Conservation (phyloP, 2,329 filamentous ascomycete genomes). For the Cyphellophora europaea region DNA sequence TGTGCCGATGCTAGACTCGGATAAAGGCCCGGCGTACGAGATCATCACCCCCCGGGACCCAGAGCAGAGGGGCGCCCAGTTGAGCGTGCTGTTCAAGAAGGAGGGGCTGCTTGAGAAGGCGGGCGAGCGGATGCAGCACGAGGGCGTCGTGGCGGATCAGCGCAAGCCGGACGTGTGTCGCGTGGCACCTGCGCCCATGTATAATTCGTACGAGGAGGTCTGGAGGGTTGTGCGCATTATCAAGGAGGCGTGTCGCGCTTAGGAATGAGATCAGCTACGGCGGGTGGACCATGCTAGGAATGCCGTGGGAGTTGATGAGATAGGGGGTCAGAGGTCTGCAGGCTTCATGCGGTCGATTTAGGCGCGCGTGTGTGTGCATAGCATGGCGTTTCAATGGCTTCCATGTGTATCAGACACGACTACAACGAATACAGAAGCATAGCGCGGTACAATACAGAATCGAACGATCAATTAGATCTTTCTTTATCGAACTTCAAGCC, state of each 20-base stretch:
- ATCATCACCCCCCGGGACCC: constrained; percentile 64
- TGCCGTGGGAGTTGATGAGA: no score
- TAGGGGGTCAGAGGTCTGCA: no score
- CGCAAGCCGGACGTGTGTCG: constrained; percentile 75
- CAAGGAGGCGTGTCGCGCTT: constrained; percentile 18
- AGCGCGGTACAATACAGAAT: no score
- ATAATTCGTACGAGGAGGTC: constrained; percentile 71
- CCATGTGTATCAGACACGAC: no score
- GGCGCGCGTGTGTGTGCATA: no score
- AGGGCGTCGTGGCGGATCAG: constrained; percentile 71
- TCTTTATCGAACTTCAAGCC: no score
- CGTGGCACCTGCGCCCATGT: constrained; percentile 73
- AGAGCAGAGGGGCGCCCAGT: constrained; percentile 62
- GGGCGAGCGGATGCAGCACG: constrained; percentile 51
- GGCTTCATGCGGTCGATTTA: no score
- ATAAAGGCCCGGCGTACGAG: constrained; percentile 38
- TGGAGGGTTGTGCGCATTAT: constrained; percentile 40
- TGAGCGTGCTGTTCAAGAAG: constrained; percentile 62
- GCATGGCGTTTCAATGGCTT: no score
- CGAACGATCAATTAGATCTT: no score
- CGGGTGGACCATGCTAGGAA: no score
- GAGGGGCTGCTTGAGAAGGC: constrained; percentile 59
- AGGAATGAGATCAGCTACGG: no score
- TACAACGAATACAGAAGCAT: no score
- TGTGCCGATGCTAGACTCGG: constrained; percentile 14